These are phyloP conservation scores for Psophocarpus tetragonolobus DNA, from an alignment of 306 rosid genomes.

Conservation along the genomic window DNA sequence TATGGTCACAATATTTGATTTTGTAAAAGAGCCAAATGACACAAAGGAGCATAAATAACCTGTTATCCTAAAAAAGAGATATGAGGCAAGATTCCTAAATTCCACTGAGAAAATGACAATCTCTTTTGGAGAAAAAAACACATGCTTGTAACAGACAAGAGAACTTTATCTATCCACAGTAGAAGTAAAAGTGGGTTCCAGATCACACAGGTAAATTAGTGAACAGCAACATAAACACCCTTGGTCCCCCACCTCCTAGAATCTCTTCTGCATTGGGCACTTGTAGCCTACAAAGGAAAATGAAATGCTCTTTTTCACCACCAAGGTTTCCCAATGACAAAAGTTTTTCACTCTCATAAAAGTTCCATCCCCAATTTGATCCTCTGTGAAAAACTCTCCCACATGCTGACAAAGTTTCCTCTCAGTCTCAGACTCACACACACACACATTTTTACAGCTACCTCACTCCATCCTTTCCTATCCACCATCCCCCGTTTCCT, in stretches of 20 bases:
- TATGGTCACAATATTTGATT: neutral
- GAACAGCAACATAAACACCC: slow-evolving; percentile 35
- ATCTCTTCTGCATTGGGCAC: slow-evolving; percentile 44
- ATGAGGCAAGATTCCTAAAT: slow-evolving; percentile 38
- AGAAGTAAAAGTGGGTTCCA: slow-evolving; percentile 40
- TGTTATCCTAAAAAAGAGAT: slow-evolving; percentile 18
- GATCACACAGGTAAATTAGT: slow-evolving; percentile 35
- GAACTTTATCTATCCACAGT: slow-evolving; percentile 40
- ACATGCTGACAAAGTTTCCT: slow-evolving; percentile 37
- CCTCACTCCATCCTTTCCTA: neutral
- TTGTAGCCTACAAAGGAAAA: slow-evolving; percentile 35
- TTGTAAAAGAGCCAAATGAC: slow-evolving; percentile 26
- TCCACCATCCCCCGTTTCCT: neutral
- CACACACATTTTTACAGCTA: slow-evolving; percentile 26
- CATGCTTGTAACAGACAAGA: slow-evolving; percentile 26
- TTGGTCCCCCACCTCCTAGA: slow-evolving; percentile 39
- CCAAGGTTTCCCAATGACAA: slow-evolving; percentile 27
- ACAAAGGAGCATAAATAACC: slow-evolving; percentile 4
- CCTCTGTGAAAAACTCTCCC: slow-evolving; percentile 32
- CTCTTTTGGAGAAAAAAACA: slow-evolving; percentile 32
- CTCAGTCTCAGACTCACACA: slow-evolving; percentile 21
- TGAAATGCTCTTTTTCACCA: slow-evolving; percentile 29
- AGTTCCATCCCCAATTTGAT: slow-evolving; percentile 23
- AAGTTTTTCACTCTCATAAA: slow-evolving; percentile 26
- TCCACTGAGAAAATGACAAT: slow-evolving; percentile 38